Evolutionary conservation across 2,329 filamentous ascomycete genomes (phyloP).

Genomic region (Gnomoniopsis smithogilvyi): DNA sequence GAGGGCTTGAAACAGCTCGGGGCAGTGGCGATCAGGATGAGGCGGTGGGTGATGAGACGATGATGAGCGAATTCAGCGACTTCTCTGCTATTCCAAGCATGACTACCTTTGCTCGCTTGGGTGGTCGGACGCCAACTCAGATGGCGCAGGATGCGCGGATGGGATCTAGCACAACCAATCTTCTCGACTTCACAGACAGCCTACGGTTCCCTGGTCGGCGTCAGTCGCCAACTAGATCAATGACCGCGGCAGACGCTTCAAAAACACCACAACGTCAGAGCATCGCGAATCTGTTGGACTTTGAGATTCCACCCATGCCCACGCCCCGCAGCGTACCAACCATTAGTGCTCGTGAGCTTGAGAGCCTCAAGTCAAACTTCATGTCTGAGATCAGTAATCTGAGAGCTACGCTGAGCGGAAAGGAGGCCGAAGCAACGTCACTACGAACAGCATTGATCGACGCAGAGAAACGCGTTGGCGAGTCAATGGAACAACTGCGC

Average conservation of each 20-base stretch:
- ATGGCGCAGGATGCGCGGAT: slow-evolving; percentile 26
- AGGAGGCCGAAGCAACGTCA: slow-evolving; percentile 85
- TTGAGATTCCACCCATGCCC: slow-evolving; percentile 89
- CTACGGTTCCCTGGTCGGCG: slow-evolving; percentile 38
- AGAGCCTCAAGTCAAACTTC: slow-evolving; percentile 86
- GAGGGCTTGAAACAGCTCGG: background rate
- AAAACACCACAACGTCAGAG: slow-evolving; percentile 49
- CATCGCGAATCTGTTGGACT: slow-evolving; percentile 73
- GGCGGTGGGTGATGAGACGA: slow-evolving; percentile 61
- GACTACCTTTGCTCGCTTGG: slow-evolving; percentile 75
- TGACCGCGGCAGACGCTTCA: slow-evolving; percentile 25
- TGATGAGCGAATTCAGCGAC: slow-evolving; percentile 80
- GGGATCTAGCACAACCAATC: slow-evolving; percentile 64
- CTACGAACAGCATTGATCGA: slow-evolving; percentile 85
- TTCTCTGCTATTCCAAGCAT: slow-evolving; percentile 89
- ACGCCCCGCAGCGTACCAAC: slow-evolving; percentile 89
- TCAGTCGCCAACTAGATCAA: slow-evolving; percentile 35
- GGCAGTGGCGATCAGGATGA: slow-evolving; percentile 24
- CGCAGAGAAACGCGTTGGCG: slow-evolving; percentile 87
- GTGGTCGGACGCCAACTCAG: slow-evolving; percentile 36
- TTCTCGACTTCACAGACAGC: slow-evolving; percentile 88
- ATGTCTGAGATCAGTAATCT: slow-evolving; percentile 93
- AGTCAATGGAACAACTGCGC: slow-evolving; percentile 77
- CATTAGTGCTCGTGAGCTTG: slow-evolving; percentile 87
- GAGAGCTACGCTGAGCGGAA: slow-evolving; percentile 85